phyloP scores from a whole-genome alignment of 345 rosid genomes.

The Ricinus communis region DNA sequence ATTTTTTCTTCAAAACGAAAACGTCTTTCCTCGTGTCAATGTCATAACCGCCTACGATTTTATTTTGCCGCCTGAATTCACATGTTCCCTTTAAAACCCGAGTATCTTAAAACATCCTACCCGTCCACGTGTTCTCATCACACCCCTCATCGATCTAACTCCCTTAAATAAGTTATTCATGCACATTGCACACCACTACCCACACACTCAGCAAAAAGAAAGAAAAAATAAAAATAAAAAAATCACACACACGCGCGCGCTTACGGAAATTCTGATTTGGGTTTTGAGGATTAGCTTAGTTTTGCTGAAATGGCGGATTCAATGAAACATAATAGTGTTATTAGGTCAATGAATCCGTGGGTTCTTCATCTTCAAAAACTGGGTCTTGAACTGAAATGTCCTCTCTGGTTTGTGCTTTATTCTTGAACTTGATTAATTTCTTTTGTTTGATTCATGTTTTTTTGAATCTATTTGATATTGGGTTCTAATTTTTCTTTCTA shows the following conservation, averaged over 20 bases:
- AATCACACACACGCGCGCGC: too few relatives aligned
- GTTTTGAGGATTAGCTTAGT: background rate
- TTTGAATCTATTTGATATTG: background rate
- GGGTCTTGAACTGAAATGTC: constrained; percentile 83
- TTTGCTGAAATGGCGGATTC: constrained; percentile 41
- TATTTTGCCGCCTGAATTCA: background rate
- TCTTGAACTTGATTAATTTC: background rate
- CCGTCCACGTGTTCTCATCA: constrained; percentile 12
- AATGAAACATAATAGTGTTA: background rate
- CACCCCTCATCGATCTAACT: background rate
- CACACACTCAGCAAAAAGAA: background rate
- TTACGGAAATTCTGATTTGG: too few relatives aligned
- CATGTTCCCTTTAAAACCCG: background rate
- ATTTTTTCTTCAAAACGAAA: background rate
- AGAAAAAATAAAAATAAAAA: background rate
- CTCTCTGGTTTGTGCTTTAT: constrained; percentile 61
- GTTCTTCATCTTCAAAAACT: constrained; percentile 76
- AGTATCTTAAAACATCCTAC: background rate
- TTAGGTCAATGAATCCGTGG: constrained; percentile 60
- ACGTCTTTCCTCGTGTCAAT: too few relatives aligned
- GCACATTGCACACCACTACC: background rate
- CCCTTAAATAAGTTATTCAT: background rate
- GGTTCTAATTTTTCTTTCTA: background rate
- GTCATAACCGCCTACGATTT: background rate
- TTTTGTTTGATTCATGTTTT: background rate